Evolutionary conservation across 148 eudicot species (phyloP).

Genomic region (Cornus kousa): DNA sequence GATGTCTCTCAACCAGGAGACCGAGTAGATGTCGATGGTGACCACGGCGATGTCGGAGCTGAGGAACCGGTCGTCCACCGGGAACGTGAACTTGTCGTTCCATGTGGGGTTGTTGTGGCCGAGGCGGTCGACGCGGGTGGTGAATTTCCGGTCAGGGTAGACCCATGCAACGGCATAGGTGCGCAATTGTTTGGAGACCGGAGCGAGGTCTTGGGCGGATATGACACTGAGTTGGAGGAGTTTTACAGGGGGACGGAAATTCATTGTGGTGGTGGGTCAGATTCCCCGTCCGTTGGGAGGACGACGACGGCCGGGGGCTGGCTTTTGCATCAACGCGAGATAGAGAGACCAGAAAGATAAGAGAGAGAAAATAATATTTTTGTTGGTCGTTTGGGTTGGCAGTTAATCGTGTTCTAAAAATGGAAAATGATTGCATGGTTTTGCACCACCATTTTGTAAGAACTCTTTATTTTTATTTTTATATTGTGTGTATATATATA

Average conservation of each 20-base stretch:
- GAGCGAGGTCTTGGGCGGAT: conserved; percentile 40
- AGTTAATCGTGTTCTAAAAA: no score
- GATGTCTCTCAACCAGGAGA: conserved; percentile 36
- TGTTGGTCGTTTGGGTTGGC: no score
- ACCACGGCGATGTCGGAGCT: conserved; percentile 12
- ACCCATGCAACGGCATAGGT: conserved; percentile 37
- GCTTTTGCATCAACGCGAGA: background rate
- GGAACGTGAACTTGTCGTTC: conserved; percentile 10
- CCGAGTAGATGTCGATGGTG: conserved; percentile 33
- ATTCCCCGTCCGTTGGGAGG: background rate
- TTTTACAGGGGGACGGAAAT: conserved; percentile 8
- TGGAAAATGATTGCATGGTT: no score
- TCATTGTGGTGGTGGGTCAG: background rate
- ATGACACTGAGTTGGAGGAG: conserved; percentile 28
- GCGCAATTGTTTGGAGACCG: conserved; percentile 31
- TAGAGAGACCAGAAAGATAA: background rate
- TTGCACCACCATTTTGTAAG: no score
- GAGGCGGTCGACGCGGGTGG: conserved; percentile 29
- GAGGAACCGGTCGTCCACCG: conserved; percentile 26
- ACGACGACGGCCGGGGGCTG: no score
- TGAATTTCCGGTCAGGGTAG: conserved; percentile 26
- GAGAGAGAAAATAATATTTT: background rate
- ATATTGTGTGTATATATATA: no score
- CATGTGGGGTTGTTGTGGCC: conserved; percentile 37
- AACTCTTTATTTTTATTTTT: no score